Conservation (phyloP, 164 flowering plant species). For the Berberis thunbergii region DNA sequence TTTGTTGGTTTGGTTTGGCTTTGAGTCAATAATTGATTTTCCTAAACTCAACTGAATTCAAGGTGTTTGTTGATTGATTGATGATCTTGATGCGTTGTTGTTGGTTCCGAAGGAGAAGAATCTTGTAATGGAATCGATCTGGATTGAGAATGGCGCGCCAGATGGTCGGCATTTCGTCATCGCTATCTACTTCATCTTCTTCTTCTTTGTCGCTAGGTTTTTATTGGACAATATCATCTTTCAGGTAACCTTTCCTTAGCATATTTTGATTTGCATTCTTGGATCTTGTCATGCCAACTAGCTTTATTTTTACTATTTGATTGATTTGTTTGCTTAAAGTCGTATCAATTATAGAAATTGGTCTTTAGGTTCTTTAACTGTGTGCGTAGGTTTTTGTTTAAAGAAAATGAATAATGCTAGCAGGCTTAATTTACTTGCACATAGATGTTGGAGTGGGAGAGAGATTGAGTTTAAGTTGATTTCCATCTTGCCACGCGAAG, state of each 20-base stretch:
- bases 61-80: not conserved
- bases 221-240: conserved; percentile 57
- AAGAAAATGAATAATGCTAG: too few relatives aligned
- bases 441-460: too few relatives aligned
- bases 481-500: too few relatives aligned
- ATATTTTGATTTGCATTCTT: not conserved
- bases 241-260: conserved; percentile 24
- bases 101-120: not conserved
- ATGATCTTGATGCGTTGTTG: not conserved
- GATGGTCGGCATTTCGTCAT: conserved; percentile 27
- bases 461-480: too few relatives aligned
- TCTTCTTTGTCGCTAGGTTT: conserved; percentile 41
- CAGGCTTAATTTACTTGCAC: too few relatives aligned
- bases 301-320: not conserved
- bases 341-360: not conserved
- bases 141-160: conserved; percentile 23
- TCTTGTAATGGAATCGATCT: conserved; percentile 36
- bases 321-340: not conserved
- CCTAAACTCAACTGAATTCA: too few relatives aligned
- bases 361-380: not conserved
- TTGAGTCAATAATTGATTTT: not conserved
- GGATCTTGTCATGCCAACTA: not conserved
- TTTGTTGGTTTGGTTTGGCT: not conserved
- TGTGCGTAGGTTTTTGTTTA: not conserved
- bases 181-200: conserved; percentile 44